Evolutionary conservation across 2,329 filamentous ascomycete species (phyloP).

Genomic region (Delphinella strobiligena): DNA sequence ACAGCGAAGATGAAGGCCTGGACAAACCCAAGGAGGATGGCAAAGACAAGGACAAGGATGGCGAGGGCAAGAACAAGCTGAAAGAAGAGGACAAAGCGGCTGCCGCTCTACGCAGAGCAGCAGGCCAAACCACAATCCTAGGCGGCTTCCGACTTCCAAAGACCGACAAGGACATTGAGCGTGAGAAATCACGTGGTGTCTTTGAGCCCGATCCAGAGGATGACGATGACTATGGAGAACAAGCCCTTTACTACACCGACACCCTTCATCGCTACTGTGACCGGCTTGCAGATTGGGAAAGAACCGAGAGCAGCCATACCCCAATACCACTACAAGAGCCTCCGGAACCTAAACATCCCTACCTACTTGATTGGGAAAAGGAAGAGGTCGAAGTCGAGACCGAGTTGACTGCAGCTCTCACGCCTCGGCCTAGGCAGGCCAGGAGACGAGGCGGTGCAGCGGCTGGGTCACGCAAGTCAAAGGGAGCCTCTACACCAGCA

Average conservation of each 20-base stretch:
- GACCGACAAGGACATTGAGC: constrained; percentile 6
- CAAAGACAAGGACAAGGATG: constrained; percentile 8
- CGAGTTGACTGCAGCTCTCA: not conserved
- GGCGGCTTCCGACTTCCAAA: constrained; percentile 20
- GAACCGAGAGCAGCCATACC: constrained; percentile 11
- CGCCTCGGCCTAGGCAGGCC: constrained; percentile 2
- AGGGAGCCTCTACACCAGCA: not conserved
- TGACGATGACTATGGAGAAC: constrained; percentile 65
- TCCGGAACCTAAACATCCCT: not conserved
- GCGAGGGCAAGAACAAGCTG: constrained; percentile 5
- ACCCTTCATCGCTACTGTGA: constrained; percentile 52
- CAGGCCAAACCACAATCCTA: constrained; percentile 20
- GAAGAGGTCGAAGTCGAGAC: constrained; percentile 13
- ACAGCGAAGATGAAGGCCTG: constrained; percentile 29
- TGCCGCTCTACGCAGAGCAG: constrained; percentile 11
- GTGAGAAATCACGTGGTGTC: constrained; percentile 4
- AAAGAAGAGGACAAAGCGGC: constrained; percentile 7
- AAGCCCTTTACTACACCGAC: constrained; percentile 53
- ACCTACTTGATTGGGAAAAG: constrained; percentile 9
- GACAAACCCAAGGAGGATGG: constrained; percentile 7
- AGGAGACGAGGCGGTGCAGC: constrained; percentile 4
- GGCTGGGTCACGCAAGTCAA: constrained; percentile 6
- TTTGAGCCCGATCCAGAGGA: constrained; percentile 28
- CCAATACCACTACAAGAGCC: constrained; percentile 2
- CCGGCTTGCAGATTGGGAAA: constrained; percentile 59